Conservation (phyloP, 2,329 filamentous ascomycete species). For the Cladosporium velox region DNA sequence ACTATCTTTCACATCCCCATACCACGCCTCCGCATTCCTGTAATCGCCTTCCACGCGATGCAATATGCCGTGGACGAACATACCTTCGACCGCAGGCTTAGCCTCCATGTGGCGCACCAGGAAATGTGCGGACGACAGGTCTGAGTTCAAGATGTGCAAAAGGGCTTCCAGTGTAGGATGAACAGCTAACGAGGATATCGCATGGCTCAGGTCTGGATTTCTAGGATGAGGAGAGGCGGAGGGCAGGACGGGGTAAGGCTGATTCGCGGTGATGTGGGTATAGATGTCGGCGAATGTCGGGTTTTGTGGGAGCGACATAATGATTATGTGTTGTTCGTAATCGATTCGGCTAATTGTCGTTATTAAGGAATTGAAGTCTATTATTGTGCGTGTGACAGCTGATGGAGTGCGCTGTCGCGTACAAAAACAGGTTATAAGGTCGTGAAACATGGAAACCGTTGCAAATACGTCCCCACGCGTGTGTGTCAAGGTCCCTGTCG, state of each 20-base stretch:
- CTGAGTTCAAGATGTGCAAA: conserved; percentile 55
- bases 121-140: conserved; percentile 55
- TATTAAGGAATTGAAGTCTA: not conserved
- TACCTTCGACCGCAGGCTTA: conserved; percentile 51
- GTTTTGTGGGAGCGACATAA: not conserved
- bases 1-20: conserved; percentile 45
- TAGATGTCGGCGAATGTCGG: conserved; percentile 36
- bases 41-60: conserved; percentile 56
- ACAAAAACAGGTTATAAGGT: conserved; percentile 3
- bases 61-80: conserved; percentile 55
- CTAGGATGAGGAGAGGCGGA: conserved; percentile 35
- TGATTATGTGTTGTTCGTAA: not conserved
- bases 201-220: conserved; percentile 30
- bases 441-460: conserved; percentile 9
- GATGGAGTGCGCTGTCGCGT: not conserved
- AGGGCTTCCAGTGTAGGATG: conserved; percentile 54
- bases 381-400: not conserved
- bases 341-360: not conserved
- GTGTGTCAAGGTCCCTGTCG: not conserved
- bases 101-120: conserved; percentile 55
- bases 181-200: conserved; percentile 36
- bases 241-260: conserved; percentile 29
- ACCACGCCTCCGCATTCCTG: conserved; percentile 52
- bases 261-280: conserved; percentile 32
- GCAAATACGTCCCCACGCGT: not conserved